Conservation (phyloP, 2,329 filamentous ascomycete genomes). For the Rhinocladiella mackenziei region DNA sequence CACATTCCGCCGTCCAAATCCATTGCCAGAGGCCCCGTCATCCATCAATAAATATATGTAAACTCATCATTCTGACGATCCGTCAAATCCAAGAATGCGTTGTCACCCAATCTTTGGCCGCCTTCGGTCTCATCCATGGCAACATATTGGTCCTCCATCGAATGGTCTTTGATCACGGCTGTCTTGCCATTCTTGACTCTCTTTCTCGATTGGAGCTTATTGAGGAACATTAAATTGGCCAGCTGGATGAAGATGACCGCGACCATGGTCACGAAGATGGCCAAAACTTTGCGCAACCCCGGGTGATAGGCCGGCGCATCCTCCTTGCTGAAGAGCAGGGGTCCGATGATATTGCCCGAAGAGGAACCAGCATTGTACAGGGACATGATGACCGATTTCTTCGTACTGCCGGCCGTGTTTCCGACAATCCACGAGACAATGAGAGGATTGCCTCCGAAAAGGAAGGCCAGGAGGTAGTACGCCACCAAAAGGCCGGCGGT, state of each 20-base stretch:
- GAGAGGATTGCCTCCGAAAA: conserved; percentile 63
- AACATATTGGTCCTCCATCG: conserved; percentile 55
- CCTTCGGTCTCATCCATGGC: conserved; percentile 33
- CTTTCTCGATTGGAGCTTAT: conserved; percentile 53
- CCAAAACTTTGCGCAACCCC: conserved; percentile 54
- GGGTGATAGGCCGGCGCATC: conserved; percentile 58
- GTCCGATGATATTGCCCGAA: conserved; percentile 64
- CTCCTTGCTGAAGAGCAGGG: conserved; percentile 55
- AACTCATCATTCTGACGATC: conserved; percentile 67
- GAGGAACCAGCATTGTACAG: conserved; percentile 61
- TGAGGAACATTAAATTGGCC: conserved; percentile 53
- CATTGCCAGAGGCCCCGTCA: too few relatives aligned
- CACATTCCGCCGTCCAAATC: too few relatives aligned
- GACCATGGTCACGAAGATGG: conserved; percentile 52
- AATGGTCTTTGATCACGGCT: conserved; percentile 56
- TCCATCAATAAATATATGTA: conserved; percentile 30
- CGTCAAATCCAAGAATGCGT: conserved; percentile 55
- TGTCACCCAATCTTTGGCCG: conserved; percentile 28
- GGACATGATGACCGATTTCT: conserved; percentile 62
- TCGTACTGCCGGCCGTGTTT: conserved; percentile 65
- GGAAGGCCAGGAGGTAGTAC: conserved; percentile 64
- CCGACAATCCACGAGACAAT: conserved; percentile 66
- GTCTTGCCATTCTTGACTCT: conserved; percentile 59
- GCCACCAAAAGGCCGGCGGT: conserved; percentile 52
- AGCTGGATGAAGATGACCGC: conserved; percentile 53